phyloP scores from a whole-genome alignment of 345 rosid genomes.

The Adansonia digitata region DNA sequence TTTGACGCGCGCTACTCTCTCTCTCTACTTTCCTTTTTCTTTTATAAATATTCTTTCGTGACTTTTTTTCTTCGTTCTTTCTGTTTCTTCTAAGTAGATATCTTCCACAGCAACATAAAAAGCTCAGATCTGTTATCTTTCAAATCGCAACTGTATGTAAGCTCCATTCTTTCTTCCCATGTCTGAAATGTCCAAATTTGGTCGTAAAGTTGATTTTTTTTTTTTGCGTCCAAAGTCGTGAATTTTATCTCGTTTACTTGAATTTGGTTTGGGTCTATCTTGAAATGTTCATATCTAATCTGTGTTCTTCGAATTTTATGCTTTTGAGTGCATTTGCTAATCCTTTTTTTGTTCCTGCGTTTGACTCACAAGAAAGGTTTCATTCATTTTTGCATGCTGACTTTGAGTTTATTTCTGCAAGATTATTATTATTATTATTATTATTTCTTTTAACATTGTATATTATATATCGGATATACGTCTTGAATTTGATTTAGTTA shows the following conservation, averaged over 20 bases:
- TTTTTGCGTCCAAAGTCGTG: not conserved
- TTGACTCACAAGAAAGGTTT: not conserved
- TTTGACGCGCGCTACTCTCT: slow-evolving; percentile 6
- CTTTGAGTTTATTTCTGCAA: not conserved
- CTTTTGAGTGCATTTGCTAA: not conserved
- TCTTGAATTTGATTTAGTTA: not conserved
- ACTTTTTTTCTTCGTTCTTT: not conserved
- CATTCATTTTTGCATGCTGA: not conserved
- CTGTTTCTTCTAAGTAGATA: too few relatives aligned
- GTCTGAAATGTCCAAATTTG: not conserved
- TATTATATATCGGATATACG: too few relatives aligned
- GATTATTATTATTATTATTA: not conserved
- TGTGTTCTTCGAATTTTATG: slow-evolving; percentile 6
- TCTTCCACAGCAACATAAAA: not conserved
- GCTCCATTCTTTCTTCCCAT: not conserved
- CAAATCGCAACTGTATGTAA: slow-evolving; percentile 25
- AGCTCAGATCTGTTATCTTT: slow-evolving; percentile 19
- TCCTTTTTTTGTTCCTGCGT: not conserved
- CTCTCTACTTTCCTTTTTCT: not conserved
- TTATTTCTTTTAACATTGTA: too few relatives aligned
- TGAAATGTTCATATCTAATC: slow-evolving; percentile 4
- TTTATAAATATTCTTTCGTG: not conserved
- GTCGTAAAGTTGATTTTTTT: not conserved
- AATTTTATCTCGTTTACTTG: not conserved
- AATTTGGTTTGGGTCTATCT: slow-evolving; percentile 5